These are phyloP conservation scores for Cicer bijugum DNA, from an alignment of 306 rosid species.

Conservation along the genomic window DNA sequence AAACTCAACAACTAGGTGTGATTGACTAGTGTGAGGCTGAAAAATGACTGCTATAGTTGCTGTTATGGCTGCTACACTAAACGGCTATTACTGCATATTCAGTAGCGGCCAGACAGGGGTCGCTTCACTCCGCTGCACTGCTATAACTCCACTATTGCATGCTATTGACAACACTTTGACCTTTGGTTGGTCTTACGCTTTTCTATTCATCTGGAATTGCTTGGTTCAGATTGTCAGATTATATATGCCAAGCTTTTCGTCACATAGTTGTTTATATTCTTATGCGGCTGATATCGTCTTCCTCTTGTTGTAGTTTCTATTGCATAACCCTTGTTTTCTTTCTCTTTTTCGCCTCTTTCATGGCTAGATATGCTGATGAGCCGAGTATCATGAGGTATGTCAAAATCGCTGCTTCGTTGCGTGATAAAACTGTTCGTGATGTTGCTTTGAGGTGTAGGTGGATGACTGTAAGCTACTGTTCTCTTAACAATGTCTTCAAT, in stretches of 20 bases:
- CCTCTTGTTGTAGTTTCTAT: slow-evolving; percentile 26
- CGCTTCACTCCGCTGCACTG: too few relatives aligned
- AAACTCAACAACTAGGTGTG: neutral
- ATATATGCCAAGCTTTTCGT: slow-evolving; percentile 10
- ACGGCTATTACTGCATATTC: neutral
- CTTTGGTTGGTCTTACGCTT: neutral
- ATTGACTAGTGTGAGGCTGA: neutral
- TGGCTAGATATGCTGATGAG: slow-evolving; percentile 69
- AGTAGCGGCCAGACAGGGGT: neutral
- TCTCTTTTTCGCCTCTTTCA: slow-evolving; percentile 15
- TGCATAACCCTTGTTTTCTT: slow-evolving; percentile 21
- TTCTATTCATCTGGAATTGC: slow-evolving; percentile 10
- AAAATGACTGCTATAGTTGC: neutral
- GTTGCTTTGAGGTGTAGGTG: slow-evolving; percentile 97
- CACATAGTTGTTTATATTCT: slow-evolving; percentile 4
- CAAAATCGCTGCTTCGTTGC: slow-evolving; percentile 82
- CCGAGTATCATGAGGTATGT: slow-evolving; percentile 84
- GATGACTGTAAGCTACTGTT: slow-evolving; percentile 75
- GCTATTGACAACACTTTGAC: neutral
- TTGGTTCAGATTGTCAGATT: slow-evolving; percentile 1
- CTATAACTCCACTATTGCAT: neutral
- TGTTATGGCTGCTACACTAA: neutral
- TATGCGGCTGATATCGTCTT: slow-evolving; percentile 22
- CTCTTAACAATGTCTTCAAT: slow-evolving; percentile 25
- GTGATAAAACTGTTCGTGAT: slow-evolving; percentile 90